phyloP scores from a whole-genome alignment of 2,329 filamentous ascomycete species.

The Cordyceps tenuipes region DNA sequence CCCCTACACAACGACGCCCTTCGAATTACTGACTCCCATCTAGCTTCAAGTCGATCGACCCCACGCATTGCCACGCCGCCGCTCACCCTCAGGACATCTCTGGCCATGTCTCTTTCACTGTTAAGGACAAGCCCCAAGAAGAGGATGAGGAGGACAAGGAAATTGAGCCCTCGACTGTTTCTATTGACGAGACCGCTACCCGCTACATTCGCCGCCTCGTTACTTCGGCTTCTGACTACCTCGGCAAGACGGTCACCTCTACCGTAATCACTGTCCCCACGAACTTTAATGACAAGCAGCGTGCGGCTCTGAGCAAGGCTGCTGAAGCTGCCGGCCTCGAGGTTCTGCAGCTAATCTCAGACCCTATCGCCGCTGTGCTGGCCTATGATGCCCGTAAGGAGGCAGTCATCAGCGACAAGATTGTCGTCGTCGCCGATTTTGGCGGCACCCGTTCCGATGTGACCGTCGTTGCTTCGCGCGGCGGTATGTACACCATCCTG shows the following conservation, averaged over 20 bases:
- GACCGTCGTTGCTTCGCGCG: slow-evolving; percentile 79
- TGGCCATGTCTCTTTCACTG: slow-evolving; percentile 67
- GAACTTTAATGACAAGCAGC: slow-evolving; percentile 84
- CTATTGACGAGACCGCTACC: slow-evolving; percentile 73
- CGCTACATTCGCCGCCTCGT: slow-evolving; percentile 77
- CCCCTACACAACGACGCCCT: no score
- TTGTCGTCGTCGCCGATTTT: slow-evolving; percentile 82
- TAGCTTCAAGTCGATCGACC: slow-evolving; percentile 90
- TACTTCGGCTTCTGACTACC: slow-evolving; percentile 78
- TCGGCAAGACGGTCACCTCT: slow-evolving; percentile 89
- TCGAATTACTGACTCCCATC: slow-evolving; percentile 9
- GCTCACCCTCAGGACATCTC: slow-evolving; percentile 75
- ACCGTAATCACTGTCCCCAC: slow-evolving; percentile 91
- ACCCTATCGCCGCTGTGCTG: slow-evolving; percentile 80
- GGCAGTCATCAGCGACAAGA: slow-evolving; percentile 70
- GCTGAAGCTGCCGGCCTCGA: slow-evolving; percentile 77
- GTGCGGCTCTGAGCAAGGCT: slow-evolving; percentile 67
- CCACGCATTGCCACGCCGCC: slow-evolving; percentile 86
- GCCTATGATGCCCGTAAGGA: slow-evolving; percentile 86
- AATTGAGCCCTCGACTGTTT: slow-evolving; percentile 50
- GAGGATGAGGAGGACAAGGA: slow-evolving; percentile 41
- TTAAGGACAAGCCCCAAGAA: slow-evolving; percentile 57
- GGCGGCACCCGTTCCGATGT: slow-evolving; percentile 91
- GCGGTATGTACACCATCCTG: slow-evolving; percentile 92
- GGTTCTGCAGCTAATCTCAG: slow-evolving; percentile 84